Evolutionary conservation across 306 rosid species (phyloP), one percentile per base, ranked within the genome.

Genomic region (Prunus campanulata): DNA sequence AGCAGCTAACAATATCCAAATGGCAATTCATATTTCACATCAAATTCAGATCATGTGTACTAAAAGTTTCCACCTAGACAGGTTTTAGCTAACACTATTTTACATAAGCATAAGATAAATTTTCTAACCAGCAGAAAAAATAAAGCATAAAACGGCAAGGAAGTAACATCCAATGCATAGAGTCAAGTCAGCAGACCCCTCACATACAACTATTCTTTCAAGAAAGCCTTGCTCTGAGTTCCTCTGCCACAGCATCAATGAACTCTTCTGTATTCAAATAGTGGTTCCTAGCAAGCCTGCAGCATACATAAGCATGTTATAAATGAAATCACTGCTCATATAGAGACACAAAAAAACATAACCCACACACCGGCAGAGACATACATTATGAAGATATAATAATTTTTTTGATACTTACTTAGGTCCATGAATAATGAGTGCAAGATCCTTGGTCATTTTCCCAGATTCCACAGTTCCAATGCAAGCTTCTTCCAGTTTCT

Each of bases 361-460:
- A 9, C 25, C 49, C 52, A 44, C 11, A n/a, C 2, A 1, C 2
- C 2, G 7, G 83, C 60, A 39, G 47, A 50, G 6, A 47, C 6
- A 30, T 22, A 35, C 19, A 55, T 51, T 46, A 22, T 56, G 24
- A 44, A 46, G 15, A 52, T 5, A 65, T 2, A 19, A 32, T 27
- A 51, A 51, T n/a, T 24, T 32, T 50, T 19, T n/a, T 55, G 70
- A 59, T 24, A 83, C 88, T 85, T 85, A 95, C 97, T 90, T 92
- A 7, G 96, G 80, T 69, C 97, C 97, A 76, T 95, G 96, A 85
- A 83, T 80, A 80, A 95, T 90, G 79, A 92, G 90, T 0, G 98
- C 98, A 66, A 95, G 98, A 90, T 95, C 97, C 91, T 95, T 95
- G 79, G 98, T 95, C 98, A 95, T 95, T 85, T 90, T 95, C 78